Percentiles rank a stretch among this genome's conserved stretches.
These are phyloP conservation scores for Boletus semigastroideus DNA, from an alignment of 1,284 basidiomycete genomes.

Conservation along the genomic window DNA sequence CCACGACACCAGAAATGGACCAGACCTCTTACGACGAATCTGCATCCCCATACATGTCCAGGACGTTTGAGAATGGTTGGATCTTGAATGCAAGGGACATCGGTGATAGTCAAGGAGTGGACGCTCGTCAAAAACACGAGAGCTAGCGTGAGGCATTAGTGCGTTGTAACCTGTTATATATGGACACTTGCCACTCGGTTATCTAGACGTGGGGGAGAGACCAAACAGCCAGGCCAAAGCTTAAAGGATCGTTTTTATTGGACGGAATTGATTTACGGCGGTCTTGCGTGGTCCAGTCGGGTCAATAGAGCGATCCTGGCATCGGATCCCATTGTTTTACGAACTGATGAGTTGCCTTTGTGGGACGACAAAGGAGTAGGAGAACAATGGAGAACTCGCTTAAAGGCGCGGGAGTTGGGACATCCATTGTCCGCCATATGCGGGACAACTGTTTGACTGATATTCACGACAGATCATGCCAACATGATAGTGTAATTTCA, in stretches of 20 bases:
- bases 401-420: conserved; percentile 9
- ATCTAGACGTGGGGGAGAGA: conserved; percentile 19
- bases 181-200: conserved; percentile 28
- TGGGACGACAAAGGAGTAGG: conserved; percentile 27
- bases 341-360: conserved; percentile 27
- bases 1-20: not conserved
- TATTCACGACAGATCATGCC: not conserved
- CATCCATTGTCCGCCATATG: conserved; percentile 23
- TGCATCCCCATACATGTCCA: conserved; percentile 70
- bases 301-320: not conserved
- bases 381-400: conserved; percentile 34
- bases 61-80: conserved; percentile 47
- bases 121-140: conserved; percentile 13
- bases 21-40: conserved; percentile 54
- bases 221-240: conserved; percentile 27
- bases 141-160: not conserved
- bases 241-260: conserved; percentile 3
- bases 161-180: conserved; percentile 26
- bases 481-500: not conserved
- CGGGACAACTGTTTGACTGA: conserved; percentile 1
- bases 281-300: not conserved
- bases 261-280: not conserved
- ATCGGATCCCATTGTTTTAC: conserved; percentile 26
- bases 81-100: conserved; percentile 69
- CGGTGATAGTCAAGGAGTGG: conserved; percentile 15